Evolutionary conservation across 2,329 filamentous ascomycete species (phyloP).

Genomic region (Penicillium sp.): DNA sequence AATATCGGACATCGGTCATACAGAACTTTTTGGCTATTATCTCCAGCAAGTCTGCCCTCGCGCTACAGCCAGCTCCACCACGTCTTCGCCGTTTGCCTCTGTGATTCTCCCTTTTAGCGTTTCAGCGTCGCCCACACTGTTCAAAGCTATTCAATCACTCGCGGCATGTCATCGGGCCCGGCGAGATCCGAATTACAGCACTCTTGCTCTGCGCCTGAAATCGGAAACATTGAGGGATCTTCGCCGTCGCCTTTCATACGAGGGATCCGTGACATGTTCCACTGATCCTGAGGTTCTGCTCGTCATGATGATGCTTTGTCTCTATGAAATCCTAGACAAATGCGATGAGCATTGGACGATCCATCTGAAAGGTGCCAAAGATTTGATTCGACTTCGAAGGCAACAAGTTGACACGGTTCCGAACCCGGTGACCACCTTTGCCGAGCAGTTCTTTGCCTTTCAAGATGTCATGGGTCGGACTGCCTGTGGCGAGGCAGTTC

Average conservation of each 20-base stretch:
- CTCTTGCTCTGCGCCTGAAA: constrained; percentile 44
- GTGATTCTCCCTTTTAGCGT: constrained; percentile 46
- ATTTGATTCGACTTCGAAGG: constrained; percentile 49
- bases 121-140: constrained; percentile 43
- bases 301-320: constrained; percentile 53
- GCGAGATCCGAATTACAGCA: constrained; percentile 34
- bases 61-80: constrained; percentile 42
- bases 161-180: constrained; percentile 46
- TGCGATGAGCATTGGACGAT: constrained; percentile 53
- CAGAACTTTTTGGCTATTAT: constrained; percentile 46
- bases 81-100: constrained; percentile 45
- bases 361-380: constrained; percentile 53
- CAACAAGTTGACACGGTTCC: constrained; percentile 24
- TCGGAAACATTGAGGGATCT: constrained; percentile 43
- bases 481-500: constrained; percentile 52
- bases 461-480: constrained; percentile 58
- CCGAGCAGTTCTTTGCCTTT: constrained; percentile 56
- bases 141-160: constrained; percentile 45
- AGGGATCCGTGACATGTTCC: constrained; percentile 34
- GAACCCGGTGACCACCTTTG: constrained; percentile 40
- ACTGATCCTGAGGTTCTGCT: constrained; percentile 43
- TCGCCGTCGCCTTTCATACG: constrained; percentile 36
- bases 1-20: constrained; percentile 34
- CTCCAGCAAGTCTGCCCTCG: constrained; percentile 47
- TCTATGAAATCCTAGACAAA: constrained; percentile 51